Evolutionary conservation across 306 rosid genomes (phyloP), one percentile per base, ranked within the genome.

Genomic region (Lathyrus tuberosus): DNA sequence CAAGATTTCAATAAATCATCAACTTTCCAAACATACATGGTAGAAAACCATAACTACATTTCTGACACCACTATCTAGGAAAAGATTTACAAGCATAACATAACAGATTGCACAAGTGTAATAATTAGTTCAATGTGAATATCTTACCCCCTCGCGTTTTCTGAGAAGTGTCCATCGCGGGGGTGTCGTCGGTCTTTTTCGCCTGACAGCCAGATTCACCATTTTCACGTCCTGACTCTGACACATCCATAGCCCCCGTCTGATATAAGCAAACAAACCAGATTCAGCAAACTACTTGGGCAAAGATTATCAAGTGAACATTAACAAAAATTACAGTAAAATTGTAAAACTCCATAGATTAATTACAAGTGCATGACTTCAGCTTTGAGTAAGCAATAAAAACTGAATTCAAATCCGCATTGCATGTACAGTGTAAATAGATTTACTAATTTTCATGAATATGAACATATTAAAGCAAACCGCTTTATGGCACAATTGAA

Each of bases 231-330:
- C 38, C 72, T 8, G 35, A n/a, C 35, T 47, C 63, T 2, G 15
- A 18, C 37, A 8, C 49, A 76, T 13, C 63, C 75, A 60, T 53
- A 35, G 40, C 79, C 84, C 53, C 71, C 12, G 61, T 66, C 10
- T 35, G 10, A 35, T 12, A 79, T 3, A 54, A 69, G 46, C 59
- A 74, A 62, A 44, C 14, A 47, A 69, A 51, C n/a, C 52, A 40
- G 3, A 24, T 35, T 68, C 48, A 69, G 57, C 49, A 63, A 54
- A 43, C 42, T 61, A 35, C 26, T 35, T 6, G 17, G 3, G 28
- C 38, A 67, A 65, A 54, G 10, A 37, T 15, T 44, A 44, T 14
- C 18, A 5, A 4, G 8, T 14, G 9, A 14, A 44, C 51, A 14
- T 44, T 44, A 14, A 44, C 1, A 44, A 13, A 44, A 43, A 13